Base-by-base conservation (phyloP, 768 basidiomycete species). In the Pleurotus giganteus region DNA sequence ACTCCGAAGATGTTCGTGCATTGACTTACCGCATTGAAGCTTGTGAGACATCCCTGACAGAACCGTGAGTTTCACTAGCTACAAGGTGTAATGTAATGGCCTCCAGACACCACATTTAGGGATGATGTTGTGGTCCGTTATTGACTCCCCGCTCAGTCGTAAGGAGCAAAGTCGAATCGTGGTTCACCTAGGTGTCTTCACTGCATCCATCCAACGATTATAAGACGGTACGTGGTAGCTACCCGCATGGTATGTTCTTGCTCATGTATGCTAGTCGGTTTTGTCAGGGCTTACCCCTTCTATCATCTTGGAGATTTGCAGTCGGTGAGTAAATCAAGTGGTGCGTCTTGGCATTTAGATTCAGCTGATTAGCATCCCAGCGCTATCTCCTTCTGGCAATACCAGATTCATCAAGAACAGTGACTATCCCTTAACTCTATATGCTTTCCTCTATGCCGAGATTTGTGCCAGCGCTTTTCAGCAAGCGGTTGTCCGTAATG, bases 381-480 rank as follows among this genome's bases (percentile, higher is more conserved):
- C 19, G 89, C 91, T 3, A 80, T 93, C 55, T 89, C 91, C 3
- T 94, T 94, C 67, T 94, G 91, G 91, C 89, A 91, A 66, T 94
- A 94, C 66, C 91, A 94, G 63, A 81, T 86, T 47, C 88, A 90
- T 58, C 91, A 94, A 69, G 91, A 94, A 73, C 85, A 81, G 91
- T 89, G 54, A 55, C 70, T 61, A 21, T 19, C 27, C 23, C 37
- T 46, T 27, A 41, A 32, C 53, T 28, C 32, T 44, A 27, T 58
- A 26, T 42, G 52, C n/a, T 60, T 34, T 47, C 54, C 45, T 57
- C n/a, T 42, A 61, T 46, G 44, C 58, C 36, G 50, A 13, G 39
- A 7, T 56, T 47, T 32, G 46, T 53, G 23, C 5, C 55, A 90
- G 88, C 59, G 84, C 90, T 13, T 93, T 91, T 64, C 91, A 94